Base-by-base conservation (phyloP, 306 rosid genomes). In the Dalbergia cochinchinensis region DNA sequence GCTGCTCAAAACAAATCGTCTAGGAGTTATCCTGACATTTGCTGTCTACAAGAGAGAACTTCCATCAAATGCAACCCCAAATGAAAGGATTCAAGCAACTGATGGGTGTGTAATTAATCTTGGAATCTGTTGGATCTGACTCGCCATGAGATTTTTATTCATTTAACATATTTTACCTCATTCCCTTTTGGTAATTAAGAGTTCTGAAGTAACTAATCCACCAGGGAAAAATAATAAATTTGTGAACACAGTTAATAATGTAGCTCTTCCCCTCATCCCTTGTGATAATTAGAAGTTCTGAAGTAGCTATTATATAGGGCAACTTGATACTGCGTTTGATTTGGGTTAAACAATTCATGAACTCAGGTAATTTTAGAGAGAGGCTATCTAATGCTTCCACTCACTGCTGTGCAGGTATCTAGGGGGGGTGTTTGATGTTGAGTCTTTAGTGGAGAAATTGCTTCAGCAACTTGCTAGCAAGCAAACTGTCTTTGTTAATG, bases 391-490 rank as follows among this genome's bases (percentile, higher is more conserved):
- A 71, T 68, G 39, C 4, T 72, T 65, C 37, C 18, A 45, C 16
- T 57, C 26, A 9, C 76, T 80, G 61, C 58, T 47, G 31, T 79
- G 85, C 92, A 95, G 99, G 90, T 95, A 95, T 87, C 97, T 95
- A 77, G 99, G 99, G 9, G 99, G 99, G 41, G 88, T 95, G 34
- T 95, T 95, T 85, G 97, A 95, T 74, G 84, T 95, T 8, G 98
- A 93, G 89, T 95, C 97, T 26, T 92, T 95, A 26, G 98, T 95
- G 82, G 99, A 95, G 87, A 95, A 95, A 82, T 87, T 95, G 79
- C 98, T 93, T 75, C 99, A 95, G 37, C 99, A 93, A 80, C 98
- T 95, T 55, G 94, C 99, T 53, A 93, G 99, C 96, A 93, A 95
- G 91, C 98, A 93, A 87, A 91, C 88, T 5, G 94, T 95, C 65